These are phyloP conservation scores for Talaromyces sp. DNA, from an alignment of 2,329 filamentous ascomycete species.

Conservation along the genomic window DNA sequence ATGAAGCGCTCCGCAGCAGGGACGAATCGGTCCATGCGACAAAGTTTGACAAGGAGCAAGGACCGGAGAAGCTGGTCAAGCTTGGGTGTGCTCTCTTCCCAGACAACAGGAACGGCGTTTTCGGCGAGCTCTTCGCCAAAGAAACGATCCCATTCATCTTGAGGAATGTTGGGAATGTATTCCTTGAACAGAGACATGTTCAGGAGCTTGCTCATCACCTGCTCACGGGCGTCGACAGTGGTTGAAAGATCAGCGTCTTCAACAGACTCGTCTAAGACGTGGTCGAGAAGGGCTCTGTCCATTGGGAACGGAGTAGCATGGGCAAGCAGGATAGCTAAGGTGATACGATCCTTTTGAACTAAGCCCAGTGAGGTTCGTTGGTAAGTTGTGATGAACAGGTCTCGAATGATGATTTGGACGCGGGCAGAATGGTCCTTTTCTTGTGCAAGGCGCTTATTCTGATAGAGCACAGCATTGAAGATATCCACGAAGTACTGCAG, in stretches of 20 bases:
- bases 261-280: conserved; percentile 76
- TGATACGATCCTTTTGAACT: conserved; percentile 91
- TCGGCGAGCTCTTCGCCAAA: conserved; percentile 84
- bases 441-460: conserved; percentile 71
- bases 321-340: conserved; percentile 89
- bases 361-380: conserved; percentile 91
- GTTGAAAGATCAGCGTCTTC: conserved; percentile 79
- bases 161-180: conserved; percentile 64
- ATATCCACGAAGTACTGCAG: conserved; percentile 98
- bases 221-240: conserved; percentile 63
- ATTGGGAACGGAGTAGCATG: conserved; percentile 96
- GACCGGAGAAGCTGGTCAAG: conserved; percentile 78
- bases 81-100: conserved; percentile 65
- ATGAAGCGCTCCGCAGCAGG: conserved; percentile 92
- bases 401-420: conserved; percentile 85
- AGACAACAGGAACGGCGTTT: conserved; percentile 75
- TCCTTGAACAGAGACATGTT: conserved; percentile 75
- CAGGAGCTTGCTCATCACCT: conserved; percentile 68
- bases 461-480: conserved; percentile 86
- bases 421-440: conserved; percentile 76
- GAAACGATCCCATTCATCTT: conserved; percentile 77
- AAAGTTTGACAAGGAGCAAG: conserved; percentile 89
- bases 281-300: conserved; percentile 86
- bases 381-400: conserved; percentile 89
- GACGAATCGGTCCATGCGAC: conserved; percentile 93